phyloP scores from a whole-genome alignment of 805 yeast genomes.

The Candida insectorum region DNA sequence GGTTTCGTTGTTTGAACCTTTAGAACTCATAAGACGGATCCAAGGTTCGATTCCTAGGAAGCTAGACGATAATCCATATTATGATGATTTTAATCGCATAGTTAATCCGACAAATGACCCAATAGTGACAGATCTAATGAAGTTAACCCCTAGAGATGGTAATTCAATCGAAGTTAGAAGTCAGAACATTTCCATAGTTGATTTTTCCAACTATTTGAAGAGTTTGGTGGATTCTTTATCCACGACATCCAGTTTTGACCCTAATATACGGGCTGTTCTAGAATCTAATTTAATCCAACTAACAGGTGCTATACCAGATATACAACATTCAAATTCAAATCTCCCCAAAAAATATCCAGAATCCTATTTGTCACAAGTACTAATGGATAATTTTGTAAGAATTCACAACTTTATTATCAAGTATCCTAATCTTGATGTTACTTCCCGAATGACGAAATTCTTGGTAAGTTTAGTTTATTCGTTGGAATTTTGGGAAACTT shows the following conservation, averaged over 20 bases:
- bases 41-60: no score
- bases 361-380: constrained; percentile 30
- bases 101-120: no score
- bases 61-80: no score
- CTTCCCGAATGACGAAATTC: constrained; percentile 37
- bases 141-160: no score
- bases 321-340: not conserved
- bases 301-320: not conserved
- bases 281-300: not conserved
- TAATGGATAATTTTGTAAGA: constrained; percentile 35
- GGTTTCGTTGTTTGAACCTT: no score
- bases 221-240: not conserved
- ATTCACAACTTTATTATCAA: constrained; percentile 27
- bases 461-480: constrained; percentile 36
- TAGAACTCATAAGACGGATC: no score
- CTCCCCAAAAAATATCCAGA: constrained; percentile 26
- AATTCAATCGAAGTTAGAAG: no score
- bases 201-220: not conserved
- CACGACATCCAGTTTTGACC: not conserved
- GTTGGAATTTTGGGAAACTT: constrained; percentile 43
- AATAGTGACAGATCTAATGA: no score
- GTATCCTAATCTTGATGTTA: constrained; percentile 36
- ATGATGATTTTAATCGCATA: no score
- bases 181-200: not conserved
- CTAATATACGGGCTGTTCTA: not conserved